Conservation (phyloP, 163 green algal genomes). For the Dunaliella salina region DNA sequence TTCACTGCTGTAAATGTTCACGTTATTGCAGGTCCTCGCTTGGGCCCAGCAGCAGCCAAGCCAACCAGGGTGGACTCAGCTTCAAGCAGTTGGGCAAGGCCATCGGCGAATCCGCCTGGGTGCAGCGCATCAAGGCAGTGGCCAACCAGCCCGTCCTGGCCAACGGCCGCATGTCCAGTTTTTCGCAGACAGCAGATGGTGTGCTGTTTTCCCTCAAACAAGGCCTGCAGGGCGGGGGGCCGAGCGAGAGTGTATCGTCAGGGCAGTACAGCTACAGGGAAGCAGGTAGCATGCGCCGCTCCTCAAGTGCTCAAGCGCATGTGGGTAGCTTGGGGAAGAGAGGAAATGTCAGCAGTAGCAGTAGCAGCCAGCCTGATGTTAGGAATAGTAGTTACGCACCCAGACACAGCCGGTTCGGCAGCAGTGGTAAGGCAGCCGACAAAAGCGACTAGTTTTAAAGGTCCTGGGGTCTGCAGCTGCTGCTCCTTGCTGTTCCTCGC, state of each 20-base stretch:
- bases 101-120: slow-evolving; percentile 17
- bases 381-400: neutral
- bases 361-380: neutral
- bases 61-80: neutral
- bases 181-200: neutral
- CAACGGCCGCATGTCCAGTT: neutral
- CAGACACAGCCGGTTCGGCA: neutral
- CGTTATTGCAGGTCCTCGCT: too few species aligned
- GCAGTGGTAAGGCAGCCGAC: neutral
- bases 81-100: slow-evolving; percentile 23
- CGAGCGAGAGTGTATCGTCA: too few species aligned
- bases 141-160: slow-evolving; percentile 28
- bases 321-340: neutral
- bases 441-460: slow-evolving; percentile 12
- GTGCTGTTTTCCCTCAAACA: neutral
- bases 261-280: too few species aligned
- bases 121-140: slow-evolving; percentile 26
- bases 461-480: too few species aligned
- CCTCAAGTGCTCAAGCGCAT: neutral
- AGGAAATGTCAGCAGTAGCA: neutral
- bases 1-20: too few species aligned
- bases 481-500: too few species aligned
- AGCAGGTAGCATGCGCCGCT: neutral
- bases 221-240: neutral
- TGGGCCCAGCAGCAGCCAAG: too few species aligned